Conservation (phyloP, 352 stramenopile species). For the Halophytophthora polymorphica region DNA sequence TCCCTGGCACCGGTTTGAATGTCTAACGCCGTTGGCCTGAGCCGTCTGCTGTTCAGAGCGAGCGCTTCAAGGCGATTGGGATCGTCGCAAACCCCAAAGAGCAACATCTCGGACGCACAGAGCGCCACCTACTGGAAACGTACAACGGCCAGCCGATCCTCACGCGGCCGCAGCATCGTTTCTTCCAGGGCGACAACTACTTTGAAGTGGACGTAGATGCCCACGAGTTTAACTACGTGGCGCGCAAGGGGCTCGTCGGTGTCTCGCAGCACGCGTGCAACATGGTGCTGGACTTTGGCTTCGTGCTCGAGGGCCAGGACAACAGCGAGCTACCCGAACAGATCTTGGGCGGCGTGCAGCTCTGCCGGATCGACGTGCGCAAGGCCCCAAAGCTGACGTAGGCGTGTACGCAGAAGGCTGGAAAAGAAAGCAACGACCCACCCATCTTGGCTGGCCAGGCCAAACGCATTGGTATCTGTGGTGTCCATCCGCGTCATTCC, state of each 20-base stretch:
- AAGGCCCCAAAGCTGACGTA: conserved; percentile 42
- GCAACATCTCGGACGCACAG: conserved; percentile 62
- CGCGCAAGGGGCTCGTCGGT: conserved; percentile 65
- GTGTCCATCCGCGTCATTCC: too few relatives aligned
- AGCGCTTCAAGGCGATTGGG: conserved; percentile 81
- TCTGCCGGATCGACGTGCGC: conserved; percentile 75
- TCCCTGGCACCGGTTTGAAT: neutral
- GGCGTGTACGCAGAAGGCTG: neutral
- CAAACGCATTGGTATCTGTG: too few relatives aligned
- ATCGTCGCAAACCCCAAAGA: conserved; percentile 77
- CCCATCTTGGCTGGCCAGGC: too few relatives aligned
- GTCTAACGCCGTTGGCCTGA: neutral
- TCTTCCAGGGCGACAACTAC: conserved; percentile 68
- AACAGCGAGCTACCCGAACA: conserved; percentile 75
- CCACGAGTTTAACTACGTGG: conserved; percentile 83
- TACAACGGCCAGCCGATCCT: conserved; percentile 85
- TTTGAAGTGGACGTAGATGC: conserved; percentile 84
- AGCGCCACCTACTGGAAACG: conserved; percentile 73
- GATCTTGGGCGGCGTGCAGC: conserved; percentile 65
- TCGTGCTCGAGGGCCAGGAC: conserved; percentile 78
- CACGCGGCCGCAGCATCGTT: conserved; percentile 73
- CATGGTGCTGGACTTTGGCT: conserved; percentile 85
- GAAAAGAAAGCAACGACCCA: neutral
- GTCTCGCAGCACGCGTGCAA: conserved; percentile 74
- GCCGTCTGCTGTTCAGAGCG: conserved; percentile 34